Evolutionary conservation across 164 flowering plant species (phyloP), one percentile per base, ranked within the genome.

Genomic region (Amborella trichopoda): DNA sequence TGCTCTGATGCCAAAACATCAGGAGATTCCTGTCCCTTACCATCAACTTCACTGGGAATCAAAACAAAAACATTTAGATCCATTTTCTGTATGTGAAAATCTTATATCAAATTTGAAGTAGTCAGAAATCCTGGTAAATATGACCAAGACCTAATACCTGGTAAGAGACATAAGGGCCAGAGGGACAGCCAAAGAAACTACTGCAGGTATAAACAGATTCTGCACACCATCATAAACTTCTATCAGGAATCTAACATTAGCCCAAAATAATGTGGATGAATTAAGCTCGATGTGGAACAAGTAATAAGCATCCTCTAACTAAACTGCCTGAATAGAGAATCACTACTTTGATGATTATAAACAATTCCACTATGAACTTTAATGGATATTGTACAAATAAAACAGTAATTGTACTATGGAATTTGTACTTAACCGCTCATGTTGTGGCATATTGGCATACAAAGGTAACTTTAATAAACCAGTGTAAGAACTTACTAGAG

Each of bases 81-180:
- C 18, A 39, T 44, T 17, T 18, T 24, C 23, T 33, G 20, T 14
- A 14, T 53, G 24, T 20, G 23, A 17, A 28, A 13, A 28, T 24
- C 19, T 21, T 6, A 37, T 30, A 9, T 14, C 9, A 30, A 9
- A 30, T 14, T 8, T 30, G 11, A 30, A 5, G 25, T 19, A 19
- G 26, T 21, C 6, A 14, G 26, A 17, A 13, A 11, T 34, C 23
- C 23, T 51, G 22, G 17, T 23, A 27, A 3, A 22, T 45, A 39
- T 56, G 50, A 55, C 50, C 63, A 43, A 20, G n/a, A n/a, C n/a
- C n/a, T n/a, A 8, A 25, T 79, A 86, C 98, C 98, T 86, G 5
- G 98, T 81, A 40, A 91, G 71, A 51, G 98, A 91, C 94, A 91
- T 62, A 30, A 91, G 80, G 45, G 94, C 87, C 65, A 91, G 68